phyloP scores from a whole-genome alignment of 768 basidiomycete genomes.

The Rhizopogon vinicolor region DNA sequence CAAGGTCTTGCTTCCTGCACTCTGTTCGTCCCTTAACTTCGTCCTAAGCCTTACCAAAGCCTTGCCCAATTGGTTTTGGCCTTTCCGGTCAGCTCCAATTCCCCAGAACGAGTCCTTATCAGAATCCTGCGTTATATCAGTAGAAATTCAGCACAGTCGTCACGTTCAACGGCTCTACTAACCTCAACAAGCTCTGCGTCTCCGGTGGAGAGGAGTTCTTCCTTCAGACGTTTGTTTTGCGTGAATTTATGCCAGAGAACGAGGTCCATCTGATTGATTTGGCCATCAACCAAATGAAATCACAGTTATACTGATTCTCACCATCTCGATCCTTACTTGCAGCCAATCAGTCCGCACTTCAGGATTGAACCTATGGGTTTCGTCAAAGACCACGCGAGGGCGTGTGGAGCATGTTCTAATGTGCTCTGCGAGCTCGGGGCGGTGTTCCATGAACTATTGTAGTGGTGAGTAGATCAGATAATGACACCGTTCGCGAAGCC shows the following conservation, averaged over 20 bases:
- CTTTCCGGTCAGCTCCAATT: conserved; percentile 31
- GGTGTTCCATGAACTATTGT: conserved; percentile 27
- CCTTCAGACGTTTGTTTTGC: conserved; percentile 32
- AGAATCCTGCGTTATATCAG: background rate
- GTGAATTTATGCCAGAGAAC: conserved; percentile 36
- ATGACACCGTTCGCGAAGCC: background rate
- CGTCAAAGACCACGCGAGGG: conserved; percentile 28
- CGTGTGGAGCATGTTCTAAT: conserved; percentile 29
- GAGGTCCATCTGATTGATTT: conserved; percentile 29
- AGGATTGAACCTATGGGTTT: conserved; percentile 31
- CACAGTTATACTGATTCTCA: conserved; percentile 6
- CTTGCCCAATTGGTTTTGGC: conserved; percentile 38
- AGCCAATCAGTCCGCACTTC: conserved; percentile 33
- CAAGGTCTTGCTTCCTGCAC: background rate
- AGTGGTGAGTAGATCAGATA: background rate
- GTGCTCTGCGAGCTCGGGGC: conserved; percentile 30
- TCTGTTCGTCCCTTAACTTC: conserved; percentile 21
- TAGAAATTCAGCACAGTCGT: conserved; percentile 4
- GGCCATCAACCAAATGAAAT: background rate
- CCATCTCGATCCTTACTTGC: conserved; percentile 28
- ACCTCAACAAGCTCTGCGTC: conserved; percentile 35
- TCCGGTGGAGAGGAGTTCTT: conserved; percentile 32
- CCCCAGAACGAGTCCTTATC: conserved; percentile 35
- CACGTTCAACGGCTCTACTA: conserved; percentile 9
- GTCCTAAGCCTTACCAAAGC: conserved; percentile 34